Evolutionary conservation across 108 stramenopile species (phyloP), one percentile per base, ranked within the genome.

Genomic region (Pseudonitzschia multistriata): DNA sequence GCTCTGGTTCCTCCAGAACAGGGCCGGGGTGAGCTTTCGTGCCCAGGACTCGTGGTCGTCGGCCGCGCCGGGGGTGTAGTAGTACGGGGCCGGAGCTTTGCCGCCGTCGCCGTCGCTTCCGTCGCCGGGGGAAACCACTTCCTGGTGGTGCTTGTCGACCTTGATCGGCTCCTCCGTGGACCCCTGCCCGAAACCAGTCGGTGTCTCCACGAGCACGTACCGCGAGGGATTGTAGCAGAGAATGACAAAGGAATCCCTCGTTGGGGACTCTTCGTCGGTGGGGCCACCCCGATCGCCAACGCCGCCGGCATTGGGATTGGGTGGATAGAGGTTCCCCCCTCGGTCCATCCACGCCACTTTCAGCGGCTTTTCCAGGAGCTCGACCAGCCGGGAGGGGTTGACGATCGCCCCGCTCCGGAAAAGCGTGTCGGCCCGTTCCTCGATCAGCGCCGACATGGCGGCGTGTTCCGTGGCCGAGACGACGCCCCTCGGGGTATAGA

Each of bases 21-120:
- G 15, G 5, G 76, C 49, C 39, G 83, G 81, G 10, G 91, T 85
- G 34, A 89, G 33, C 8, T 73, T 55, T 11, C 81, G 62, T 27
- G 86, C 74, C 88, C 88, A 92, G 21, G 84, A 68, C 40, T 86
- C 88, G 37, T 92, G 81, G 59, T 92, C 91, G 66, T 92, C 91
- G 28, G 86, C 90, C 33, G 85, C 84, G 40, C 90, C 90, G 35
- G 86, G 83, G 5, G 76, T 79, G 54, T 91, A 87, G 45, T 74
- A 82, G 49, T 78, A 84, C 4, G 73, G 73, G 1, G 40, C 22
- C 15, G 39, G 40, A 27, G 28, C 31, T 11, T 55, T 37, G 15
- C 40, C 57, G 0, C 35, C 5, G 57, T 15, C 33, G 24, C 3
- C 25, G 52, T 53, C 36, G n/a, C 54, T 53, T 45, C n/a, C 14